Evolutionary conservation across 2,329 filamentous ascomycete species (phyloP), one percentile per base, ranked within the genome.

Genomic region (Fonsecaea multimorphosa): DNA sequence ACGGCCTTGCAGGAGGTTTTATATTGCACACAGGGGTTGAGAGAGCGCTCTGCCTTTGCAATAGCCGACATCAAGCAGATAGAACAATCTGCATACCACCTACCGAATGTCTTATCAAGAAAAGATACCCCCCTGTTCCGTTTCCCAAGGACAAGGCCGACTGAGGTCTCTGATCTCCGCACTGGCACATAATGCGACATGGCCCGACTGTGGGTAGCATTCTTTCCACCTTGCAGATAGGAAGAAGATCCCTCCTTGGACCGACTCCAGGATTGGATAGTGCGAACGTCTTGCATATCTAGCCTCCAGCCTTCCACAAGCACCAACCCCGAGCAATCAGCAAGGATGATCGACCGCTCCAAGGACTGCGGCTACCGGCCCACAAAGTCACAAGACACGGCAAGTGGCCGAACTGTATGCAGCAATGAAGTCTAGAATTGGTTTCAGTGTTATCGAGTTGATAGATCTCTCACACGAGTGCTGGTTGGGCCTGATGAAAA

Each of bases 81-180:
- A n/a, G 40, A 61, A 36, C 22, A 53, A 11, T 12, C 16, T n/a
- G 49, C 49, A n/a, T 53, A 11, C 51, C 19, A 54, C 31, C 24
- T 31, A 54, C 51, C 51, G 11, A 54, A 32, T 5, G 27, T 27
- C 51, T 54, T 54, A 54, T 54, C 51, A 34, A 31, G 51, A 12
- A 32, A 19, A 19, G 19, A 49, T 24, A 22, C 19, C 6, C 44
- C 44, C 24, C 24, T 19, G 19, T 24, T 19, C 8, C 19, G 22
- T 49, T n/a, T 24, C 44, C 38, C 44, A 49, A 49, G 24, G 44
- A 49, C 44, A 24, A 38, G 22, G 22, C 31, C 31, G 56, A 44
- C 36, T n/a, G n/a, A n/a, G n/a, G n/a, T n/a, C n/a, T 58, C 56
- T 58, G 56, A 58, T 58, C 56, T 58, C 56, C 56, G 56, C 56